Evolutionary conservation across 331 rosid genomes (phyloP).

Genomic region (Quercus phellos): DNA sequence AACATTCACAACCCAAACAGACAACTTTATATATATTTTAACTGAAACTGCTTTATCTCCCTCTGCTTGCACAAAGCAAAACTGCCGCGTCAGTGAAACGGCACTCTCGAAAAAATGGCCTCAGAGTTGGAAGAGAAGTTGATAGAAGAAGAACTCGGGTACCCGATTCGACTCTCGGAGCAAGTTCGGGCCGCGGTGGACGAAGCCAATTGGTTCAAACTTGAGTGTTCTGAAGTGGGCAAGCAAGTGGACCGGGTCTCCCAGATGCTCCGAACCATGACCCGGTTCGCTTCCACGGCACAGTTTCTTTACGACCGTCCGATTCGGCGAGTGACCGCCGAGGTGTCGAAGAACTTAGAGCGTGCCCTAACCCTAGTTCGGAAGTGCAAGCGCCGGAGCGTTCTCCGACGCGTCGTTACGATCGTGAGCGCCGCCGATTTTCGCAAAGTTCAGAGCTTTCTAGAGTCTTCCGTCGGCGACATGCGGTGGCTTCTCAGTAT

Average conservation of each 20-base stretch:
- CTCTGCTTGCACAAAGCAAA: too few relatives aligned
- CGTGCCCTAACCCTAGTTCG: constrained; percentile 36
- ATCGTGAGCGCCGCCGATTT: constrained; percentile 44
- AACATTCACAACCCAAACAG: too few relatives aligned
- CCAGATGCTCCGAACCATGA: constrained; percentile 50
- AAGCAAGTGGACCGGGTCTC: constrained; percentile 43
- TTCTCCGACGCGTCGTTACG: constrained; percentile 43
- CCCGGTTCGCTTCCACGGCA: constrained; percentile 38
- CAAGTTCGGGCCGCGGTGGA: constrained; percentile 48
- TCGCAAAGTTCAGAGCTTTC: constrained; percentile 26
- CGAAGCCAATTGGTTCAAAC: constrained; percentile 36
- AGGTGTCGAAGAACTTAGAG: constrained; percentile 36
- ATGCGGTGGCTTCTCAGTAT: constrained; percentile 46
- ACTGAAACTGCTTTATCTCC: too few relatives aligned
- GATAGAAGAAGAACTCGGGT: constrained; percentile 50
- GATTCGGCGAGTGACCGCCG: constrained; percentile 37
- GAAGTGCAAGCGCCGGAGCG: constrained; percentile 46
- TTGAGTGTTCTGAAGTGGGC: constrained; percentile 42
- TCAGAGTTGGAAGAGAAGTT: constrained; percentile 47
- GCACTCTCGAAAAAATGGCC: constrained; percentile 18
- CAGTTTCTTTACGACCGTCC: constrained; percentile 46
- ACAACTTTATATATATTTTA: too few relatives aligned
- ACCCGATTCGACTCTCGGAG: constrained; percentile 62
- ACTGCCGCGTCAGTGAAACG: too few relatives aligned
- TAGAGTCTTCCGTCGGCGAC: constrained; percentile 48